Evolutionary conservation across 345 rosid species (phyloP), one percentile per base, ranked within the genome.

Genomic region (Brassica nigra): DNA sequence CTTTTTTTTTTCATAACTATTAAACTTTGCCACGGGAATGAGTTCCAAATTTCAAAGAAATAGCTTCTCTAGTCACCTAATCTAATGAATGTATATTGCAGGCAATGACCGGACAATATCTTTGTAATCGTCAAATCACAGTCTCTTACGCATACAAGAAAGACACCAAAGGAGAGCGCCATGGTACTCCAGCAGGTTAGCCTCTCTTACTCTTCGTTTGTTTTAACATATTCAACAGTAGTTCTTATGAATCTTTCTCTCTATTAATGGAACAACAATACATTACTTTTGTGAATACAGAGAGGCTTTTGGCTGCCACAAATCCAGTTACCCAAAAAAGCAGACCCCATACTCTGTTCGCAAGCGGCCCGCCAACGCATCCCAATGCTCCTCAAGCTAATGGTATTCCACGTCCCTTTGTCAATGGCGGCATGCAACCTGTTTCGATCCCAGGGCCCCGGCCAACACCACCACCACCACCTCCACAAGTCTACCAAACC

Each of bases 71-170:
- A 4, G 0, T 55, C 44, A 16, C 55, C 1, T 52, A 36, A 57
- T 57, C 62, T 20, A 23, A 1, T 59, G 33, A 52, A 37, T 8
- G 52, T 66, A 14, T 42, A 29, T 55, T 72, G 52, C 66, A 96
- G 99, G 95, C 99, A 69, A 96, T 96, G 98, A 93, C 88, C 69
- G 99, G 98, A 12, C 99, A 93, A 44, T 92, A 90, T 84, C 97
- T 96, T 1, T 90, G 98, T 86, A 96, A 96, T 76, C 92, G 97
- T 49, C 97, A 93, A 84, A 93, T 96, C 80, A 92, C 99, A 31
- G 99, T 92, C 23, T 96, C 99, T 3, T 93, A 95, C 76, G 99
- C 98, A 4, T 93, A 93, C 74, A 95, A 95, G 90, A 95, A 95
- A 87, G 99, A 95, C 83, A 91, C 99, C 7, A 95, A 95, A 85